Conservation (phyloP, 495 filamentous ascomycete species). For the Podospora tetraspora region DNA sequence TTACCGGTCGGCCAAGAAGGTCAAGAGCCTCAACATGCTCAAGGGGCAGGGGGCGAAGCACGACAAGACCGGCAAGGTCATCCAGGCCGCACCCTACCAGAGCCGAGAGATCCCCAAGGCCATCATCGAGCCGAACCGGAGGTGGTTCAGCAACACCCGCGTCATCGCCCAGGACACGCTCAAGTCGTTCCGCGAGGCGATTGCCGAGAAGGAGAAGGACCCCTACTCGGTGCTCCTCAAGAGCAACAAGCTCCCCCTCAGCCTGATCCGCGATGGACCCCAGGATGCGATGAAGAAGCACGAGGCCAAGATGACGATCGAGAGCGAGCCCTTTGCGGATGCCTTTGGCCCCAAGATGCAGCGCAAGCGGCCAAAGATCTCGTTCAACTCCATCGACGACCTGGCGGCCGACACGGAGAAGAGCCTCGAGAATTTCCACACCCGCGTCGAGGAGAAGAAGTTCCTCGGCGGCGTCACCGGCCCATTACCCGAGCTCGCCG, state of each 20-base stretch:
- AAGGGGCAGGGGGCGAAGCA: constrained; percentile 72
- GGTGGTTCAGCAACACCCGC: constrained; percentile 59
- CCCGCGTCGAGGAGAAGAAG: constrained; percentile 66
- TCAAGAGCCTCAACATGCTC: constrained; percentile 78
- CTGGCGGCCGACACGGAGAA: constrained; percentile 72
- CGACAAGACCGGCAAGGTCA: constrained; percentile 68
- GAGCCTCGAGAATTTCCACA: constrained; percentile 72
- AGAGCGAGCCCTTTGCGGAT: constrained; percentile 76
- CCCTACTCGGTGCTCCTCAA: constrained; percentile 89
- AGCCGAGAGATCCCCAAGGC: constrained; percentile 66
- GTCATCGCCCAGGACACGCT: constrained; percentile 61
- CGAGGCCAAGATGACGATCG: constrained; percentile 88
- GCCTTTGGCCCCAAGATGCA: constrained; percentile 93
- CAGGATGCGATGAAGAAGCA: constrained; percentile 86
- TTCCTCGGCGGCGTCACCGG: constrained; percentile 64
- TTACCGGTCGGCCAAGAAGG: constrained; percentile 69
- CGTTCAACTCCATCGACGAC: constrained; percentile 71
- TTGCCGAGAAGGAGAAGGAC: constrained; percentile 82
- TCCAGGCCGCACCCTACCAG: constrained; percentile 80
- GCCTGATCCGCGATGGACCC: constrained; percentile 43
- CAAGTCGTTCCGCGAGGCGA: constrained; percentile 81
- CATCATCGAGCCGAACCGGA: constrained; percentile 87
- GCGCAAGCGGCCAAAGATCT: constrained; percentile 84
- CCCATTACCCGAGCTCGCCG: constrained; percentile 52
- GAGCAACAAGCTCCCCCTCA: constrained; percentile 66